A percentile compares a stretch with the other conserved stretches of the same genome.
Conservation (phyloP, 306 rosid species). For the Acacia confusa region DNA sequence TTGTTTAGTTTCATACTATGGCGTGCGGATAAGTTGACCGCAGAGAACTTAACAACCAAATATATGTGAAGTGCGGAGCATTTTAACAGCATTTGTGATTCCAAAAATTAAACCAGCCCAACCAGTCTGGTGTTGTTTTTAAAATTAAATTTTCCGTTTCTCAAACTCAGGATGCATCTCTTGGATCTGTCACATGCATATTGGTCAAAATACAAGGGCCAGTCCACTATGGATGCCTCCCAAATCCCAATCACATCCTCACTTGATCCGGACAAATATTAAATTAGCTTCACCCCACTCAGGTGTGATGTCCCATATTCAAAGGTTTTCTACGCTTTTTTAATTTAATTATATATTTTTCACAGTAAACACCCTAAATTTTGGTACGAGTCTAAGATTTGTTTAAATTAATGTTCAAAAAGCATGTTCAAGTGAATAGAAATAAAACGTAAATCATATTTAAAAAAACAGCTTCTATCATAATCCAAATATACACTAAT, state of each 20-base stretch:
- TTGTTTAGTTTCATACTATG: neutral
- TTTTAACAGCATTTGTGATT: neutral
- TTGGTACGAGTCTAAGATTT: neutral
- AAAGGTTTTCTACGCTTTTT: neutral
- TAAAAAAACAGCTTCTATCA: no score
- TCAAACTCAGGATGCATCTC: constrained; percentile 15
- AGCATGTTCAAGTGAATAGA: fast-evolving
- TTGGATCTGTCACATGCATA: constrained; percentile 29
- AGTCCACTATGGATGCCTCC: constrained; percentile 13
- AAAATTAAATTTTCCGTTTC: neutral
- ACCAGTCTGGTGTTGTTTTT: neutral
- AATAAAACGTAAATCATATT: no score
- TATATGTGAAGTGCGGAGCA: neutral
- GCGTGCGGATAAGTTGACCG: constrained; percentile 36
- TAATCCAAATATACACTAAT: no score
- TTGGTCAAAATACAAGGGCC: neutral
- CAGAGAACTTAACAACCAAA: neutral
- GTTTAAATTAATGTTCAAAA: no score
- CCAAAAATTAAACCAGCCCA: neutral
- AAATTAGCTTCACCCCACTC: neutral
- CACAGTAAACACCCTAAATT: neutral
- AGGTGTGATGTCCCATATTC: neutral
- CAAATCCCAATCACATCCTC: constrained; percentile 12
- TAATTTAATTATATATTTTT: neutral
- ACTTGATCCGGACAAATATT: neutral